A percentile compares a stretch with the other conserved stretches of the same genome.
Conservation (phyloP, 352 stramenopile species). For the Pythium pectinolyticum region DNA sequence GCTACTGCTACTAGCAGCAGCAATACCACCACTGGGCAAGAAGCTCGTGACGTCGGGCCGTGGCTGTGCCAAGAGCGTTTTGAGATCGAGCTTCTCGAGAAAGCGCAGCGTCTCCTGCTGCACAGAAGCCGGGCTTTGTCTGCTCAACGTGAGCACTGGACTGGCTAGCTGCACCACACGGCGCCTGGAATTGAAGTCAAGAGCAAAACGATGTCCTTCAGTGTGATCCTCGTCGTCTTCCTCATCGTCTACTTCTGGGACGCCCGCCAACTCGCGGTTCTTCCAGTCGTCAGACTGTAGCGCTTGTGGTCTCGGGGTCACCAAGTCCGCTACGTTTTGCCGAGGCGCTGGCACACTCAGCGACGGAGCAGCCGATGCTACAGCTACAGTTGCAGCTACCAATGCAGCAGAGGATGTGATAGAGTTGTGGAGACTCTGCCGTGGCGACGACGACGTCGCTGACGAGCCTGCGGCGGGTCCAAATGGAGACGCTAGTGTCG, state of each 20-base stretch:
- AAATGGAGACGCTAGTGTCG: constrained; percentile 20
- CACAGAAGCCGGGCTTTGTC: constrained; percentile 4
- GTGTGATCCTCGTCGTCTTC: constrained; percentile 30
- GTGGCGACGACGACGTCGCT: constrained; percentile 6
- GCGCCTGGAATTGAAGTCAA: not conserved
- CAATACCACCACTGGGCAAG: not conserved
- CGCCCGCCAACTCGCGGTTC: constrained; percentile 13
- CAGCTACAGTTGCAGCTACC: not conserved
- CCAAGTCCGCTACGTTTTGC: constrained; percentile 49
- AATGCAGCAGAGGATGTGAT: too few relatives aligned
- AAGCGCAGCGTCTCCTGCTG: constrained; percentile 55
- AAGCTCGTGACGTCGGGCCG: constrained; percentile 50
- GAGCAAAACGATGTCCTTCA: not conserved
- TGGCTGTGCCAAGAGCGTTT: constrained; percentile 56
- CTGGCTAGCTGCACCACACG: not conserved
- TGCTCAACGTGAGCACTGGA: not conserved
- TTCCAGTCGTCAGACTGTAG: constrained; percentile 16
- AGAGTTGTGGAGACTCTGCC: not conserved
- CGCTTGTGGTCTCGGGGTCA: constrained; percentile 33
- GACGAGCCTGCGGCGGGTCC: not conserved
- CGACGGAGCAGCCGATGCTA: constrained; percentile 3
- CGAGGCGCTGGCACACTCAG: constrained; percentile 33
- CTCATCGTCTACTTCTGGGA: constrained; percentile 27
- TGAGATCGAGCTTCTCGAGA: constrained; percentile 63
- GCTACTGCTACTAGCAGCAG: not conserved